A percentile compares a stretch with the other conserved stretches of the same genome.
phyloP scores from a whole-genome alignment of 345 rosid species.

The Luvunga scandens region DNA sequence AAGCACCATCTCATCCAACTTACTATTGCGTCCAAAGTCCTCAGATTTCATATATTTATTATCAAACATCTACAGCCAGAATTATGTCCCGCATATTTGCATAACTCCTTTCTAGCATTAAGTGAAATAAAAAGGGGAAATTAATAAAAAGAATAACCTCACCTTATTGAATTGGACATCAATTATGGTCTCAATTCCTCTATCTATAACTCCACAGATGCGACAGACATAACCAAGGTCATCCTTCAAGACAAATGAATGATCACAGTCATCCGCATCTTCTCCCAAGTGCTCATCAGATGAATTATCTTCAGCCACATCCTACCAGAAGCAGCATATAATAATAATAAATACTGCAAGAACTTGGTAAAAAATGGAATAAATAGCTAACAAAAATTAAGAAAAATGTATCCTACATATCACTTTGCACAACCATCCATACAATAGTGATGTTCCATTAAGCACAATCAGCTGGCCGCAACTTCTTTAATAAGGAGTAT shows the following conservation, averaged over 20 bases:
- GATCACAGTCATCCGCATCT: conserved; percentile 67
- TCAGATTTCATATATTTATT: background rate
- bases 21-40: background rate
- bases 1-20: background rate
- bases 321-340: conserved; percentile 38
- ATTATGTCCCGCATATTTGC: background rate
- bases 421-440: background rate
- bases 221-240: conserved; percentile 96
- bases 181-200: conserved; percentile 71
- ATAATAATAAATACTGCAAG: conserved; percentile 8
- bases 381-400: background rate
- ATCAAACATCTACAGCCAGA: conserved; percentile 6
- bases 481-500: background rate
- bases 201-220: conserved; percentile 69
- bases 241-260: conserved; percentile 75
- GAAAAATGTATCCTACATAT: background rate
- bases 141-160: conserved; percentile 7
- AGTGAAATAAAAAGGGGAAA: conserved; percentile 3
- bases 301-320: conserved; percentile 41
- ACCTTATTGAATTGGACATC: conserved; percentile 83
- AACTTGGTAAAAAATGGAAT: background rate
- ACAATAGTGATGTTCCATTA: background rate
- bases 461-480: background rate
- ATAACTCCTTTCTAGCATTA: background rate
- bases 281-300: conserved; percentile 40